Evolutionary conservation across 1,284 basidiomycete species (phyloP).

Genomic region (Heterobasidion annosum): DNA sequence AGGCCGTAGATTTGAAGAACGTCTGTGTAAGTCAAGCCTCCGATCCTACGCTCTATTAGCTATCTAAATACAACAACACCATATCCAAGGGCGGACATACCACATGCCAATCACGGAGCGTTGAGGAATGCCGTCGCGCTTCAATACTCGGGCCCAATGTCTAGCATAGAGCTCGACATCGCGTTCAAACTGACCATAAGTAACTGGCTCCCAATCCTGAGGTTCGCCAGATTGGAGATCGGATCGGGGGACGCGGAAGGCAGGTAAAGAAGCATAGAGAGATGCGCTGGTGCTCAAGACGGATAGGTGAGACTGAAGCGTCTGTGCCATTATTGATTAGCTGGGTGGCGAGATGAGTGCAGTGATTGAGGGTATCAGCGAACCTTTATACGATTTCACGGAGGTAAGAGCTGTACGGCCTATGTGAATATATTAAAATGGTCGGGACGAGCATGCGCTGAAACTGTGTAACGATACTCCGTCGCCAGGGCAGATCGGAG

Average conservation of each 20-base stretch:
- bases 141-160: conserved; percentile 43
- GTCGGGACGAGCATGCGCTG: conserved; percentile 10
- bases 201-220: conserved; percentile 38
- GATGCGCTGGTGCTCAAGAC: conserved; percentile 38
- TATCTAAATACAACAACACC: conserved; percentile 1
- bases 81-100: conserved; percentile 26
- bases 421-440: conserved; percentile 6
- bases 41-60: conserved; percentile 36
- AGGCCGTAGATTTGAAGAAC: conserved; percentile 64
- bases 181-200: conserved; percentile 40
- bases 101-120: conserved; percentile 60
- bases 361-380: not conserved
- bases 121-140: conserved; percentile 30
- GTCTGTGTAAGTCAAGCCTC: conserved; percentile 58
- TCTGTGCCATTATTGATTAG: conserved; percentile 13
- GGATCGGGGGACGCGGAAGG: conserved; percentile 39
- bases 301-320: conserved; percentile 35
- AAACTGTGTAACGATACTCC: conserved; percentile 8
- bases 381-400: conserved; percentile 10
- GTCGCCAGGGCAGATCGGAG: conserved; percentile 11
- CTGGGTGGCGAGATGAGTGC: conserved; percentile 5
- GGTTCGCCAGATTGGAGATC: conserved; percentile 25
- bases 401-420: conserved; percentile 1
- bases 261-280: conserved; percentile 32
- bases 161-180: conserved; percentile 47